A percentile compares a stretch with the other conserved stretches of the same genome.
Evolutionary conservation across 495 filamentous ascomycete genomes (phyloP).

Genomic region (Penicillium pancosmium): DNA sequence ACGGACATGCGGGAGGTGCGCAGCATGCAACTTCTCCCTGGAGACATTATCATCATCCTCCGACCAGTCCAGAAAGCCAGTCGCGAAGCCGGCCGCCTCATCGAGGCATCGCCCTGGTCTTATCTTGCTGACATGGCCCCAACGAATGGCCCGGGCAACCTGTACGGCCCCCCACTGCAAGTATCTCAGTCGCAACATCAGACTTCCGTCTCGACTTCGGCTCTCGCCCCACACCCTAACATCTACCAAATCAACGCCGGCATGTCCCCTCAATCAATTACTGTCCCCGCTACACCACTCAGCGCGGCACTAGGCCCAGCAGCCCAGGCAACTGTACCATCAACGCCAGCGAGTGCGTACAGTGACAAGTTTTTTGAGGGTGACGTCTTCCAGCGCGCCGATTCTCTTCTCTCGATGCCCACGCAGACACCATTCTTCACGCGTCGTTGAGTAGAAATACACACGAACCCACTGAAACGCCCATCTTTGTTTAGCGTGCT

Average conservation of each 20-base stretch:
- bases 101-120: conserved; percentile 78
- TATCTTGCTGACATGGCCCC: conserved; percentile 49
- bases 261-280: conserved; percentile 44
- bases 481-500: not conserved
- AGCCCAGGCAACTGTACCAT: conserved; percentile 85
- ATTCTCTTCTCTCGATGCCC: conserved; percentile 66
- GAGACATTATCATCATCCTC: conserved; percentile 69
- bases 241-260: conserved; percentile 33
- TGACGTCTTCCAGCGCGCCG: conserved; percentile 74
- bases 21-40: conserved; percentile 63
- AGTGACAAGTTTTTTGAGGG: conserved; percentile 65
- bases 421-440: conserved; percentile 45
- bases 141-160: conserved; percentile 27
- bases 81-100: conserved; percentile 72
- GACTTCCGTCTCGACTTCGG: conserved; percentile 35
- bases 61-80: conserved; percentile 75
- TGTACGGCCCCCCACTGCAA: conserved; percentile 47
- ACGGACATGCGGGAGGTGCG: conserved; percentile 70
- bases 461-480: not conserved
- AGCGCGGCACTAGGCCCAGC: conserved; percentile 87
- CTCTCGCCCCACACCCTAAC: conserved; percentile 26
- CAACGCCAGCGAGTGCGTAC: conserved; percentile 72
- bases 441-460: conserved; percentile 30
- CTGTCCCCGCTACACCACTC: conserved; percentile 68
- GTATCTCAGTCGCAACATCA: conserved; percentile 38